Evolutionary conservation across 1,284 basidiomycete genomes (phyloP).

Genomic region (Ceratobasidium theobromae): DNA sequence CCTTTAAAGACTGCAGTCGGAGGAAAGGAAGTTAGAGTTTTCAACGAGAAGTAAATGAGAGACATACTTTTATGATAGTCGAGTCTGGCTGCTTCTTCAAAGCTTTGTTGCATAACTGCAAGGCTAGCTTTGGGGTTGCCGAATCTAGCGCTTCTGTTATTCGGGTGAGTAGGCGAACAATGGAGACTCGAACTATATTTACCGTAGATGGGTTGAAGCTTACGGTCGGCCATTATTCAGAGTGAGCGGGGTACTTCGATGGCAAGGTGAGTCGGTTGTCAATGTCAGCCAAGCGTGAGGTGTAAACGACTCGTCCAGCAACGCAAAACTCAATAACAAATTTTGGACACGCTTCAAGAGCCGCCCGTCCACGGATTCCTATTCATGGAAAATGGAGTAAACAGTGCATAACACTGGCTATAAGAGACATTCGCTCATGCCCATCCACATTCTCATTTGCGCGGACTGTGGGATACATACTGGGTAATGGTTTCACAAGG

Average conservation of each 20-base stretch:
- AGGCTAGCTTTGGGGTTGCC: conserved; percentile 79
- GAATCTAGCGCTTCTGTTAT: conserved; percentile 76
- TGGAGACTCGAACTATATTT: neutral
- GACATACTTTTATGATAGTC: conserved; percentile 65
- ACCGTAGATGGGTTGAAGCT: conserved; percentile 31
- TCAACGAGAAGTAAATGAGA: conserved; percentile 12
- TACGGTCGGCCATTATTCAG: conserved; percentile 20
- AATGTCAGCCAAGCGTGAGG: neutral
- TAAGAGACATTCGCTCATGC: too few relatives aligned
- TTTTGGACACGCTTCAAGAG: conserved; percentile 26
- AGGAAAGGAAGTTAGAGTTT: neutral
- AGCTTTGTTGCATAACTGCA: conserved; percentile 79
- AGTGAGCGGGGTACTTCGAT: neutral
- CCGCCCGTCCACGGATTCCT: conserved; percentile 31
- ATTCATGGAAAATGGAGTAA: neutral
- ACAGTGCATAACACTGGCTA: too few relatives aligned
- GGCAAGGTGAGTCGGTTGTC: neutral
- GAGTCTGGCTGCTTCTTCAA: conserved; percentile 78
- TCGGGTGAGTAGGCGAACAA: neutral
- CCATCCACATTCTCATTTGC: too few relatives aligned
- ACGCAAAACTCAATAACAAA: conserved; percentile 32
- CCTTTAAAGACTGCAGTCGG: conserved; percentile 71
- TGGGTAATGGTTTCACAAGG: too few relatives aligned
- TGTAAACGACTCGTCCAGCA: neutral
- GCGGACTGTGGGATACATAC: too few relatives aligned